Base-by-base conservation (phyloP, 352 stramenopile species). In the Peronospora farinosa region DNA sequence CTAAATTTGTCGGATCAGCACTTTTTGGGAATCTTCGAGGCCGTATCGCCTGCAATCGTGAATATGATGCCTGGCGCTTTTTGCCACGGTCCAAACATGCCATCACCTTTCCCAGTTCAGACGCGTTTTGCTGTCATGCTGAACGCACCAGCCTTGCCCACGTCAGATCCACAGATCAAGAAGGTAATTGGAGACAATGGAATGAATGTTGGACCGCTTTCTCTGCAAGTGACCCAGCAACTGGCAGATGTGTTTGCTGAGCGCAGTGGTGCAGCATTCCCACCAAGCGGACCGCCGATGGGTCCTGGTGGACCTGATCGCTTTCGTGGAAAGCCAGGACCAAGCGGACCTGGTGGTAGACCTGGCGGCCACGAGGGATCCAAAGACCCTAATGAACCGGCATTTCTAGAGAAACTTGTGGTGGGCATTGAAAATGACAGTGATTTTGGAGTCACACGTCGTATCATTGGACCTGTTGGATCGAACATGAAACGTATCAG, bases 401-500 rank as follows among this genome's bases (percentile, higher is more conserved):
- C 57, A 0, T 77, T 88, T 25, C 23, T 85, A 21, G 73, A 95
- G 42, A 92, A 89, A 35, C 60, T 95, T 45, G 44, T 84, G 6
- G 81, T 95, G 13, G 84, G 81, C 0, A 92, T 95, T n/a, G 84
- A 95, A 31, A 81, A 86, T 11, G 84, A 95, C 40, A 84, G 57
- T 44, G 84, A 92, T 23, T 95, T 95, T 60, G 74, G 77, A 8
- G 81, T 92, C 28, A 91, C 81, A 16, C 79, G 81, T 0, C 78
- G 81, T 23, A 89, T 95, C 46, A 91, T 95, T 43, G 84, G 84
- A 5, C 81, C 77, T 13, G 70, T 65, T 0, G 84, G 81, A 5
- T 82, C 78, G 4, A 76, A 95, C 46, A 89, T 95, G 76, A 92
- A 95, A 57, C 84, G 84, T 12, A 95, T 95, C 51, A 91, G 78